Conservation (phyloP, 495 filamentous ascomycete species). For the Glutinoglossum americanum region DNA sequence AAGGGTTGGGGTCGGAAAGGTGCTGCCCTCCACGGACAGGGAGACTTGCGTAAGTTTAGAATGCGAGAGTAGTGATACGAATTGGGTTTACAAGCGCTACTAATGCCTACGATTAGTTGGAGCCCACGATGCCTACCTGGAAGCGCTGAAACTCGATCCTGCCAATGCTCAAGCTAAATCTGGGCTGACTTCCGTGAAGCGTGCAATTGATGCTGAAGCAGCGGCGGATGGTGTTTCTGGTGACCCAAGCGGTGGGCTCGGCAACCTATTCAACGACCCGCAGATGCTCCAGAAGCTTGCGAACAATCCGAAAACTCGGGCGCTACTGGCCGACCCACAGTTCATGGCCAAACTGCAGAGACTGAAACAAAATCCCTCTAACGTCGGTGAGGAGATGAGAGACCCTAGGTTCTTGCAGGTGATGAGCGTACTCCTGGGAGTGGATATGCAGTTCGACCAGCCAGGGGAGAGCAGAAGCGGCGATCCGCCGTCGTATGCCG, state of each 20-base stretch:
- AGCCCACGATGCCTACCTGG: conserved; percentile 73
- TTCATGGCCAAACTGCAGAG: conserved; percentile 83
- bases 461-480: conserved; percentile 25
- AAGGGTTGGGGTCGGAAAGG: conserved; percentile 90
- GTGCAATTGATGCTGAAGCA: conserved; percentile 70
- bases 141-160: conserved; percentile 78
- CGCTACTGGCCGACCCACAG: conserved; percentile 55
- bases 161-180: conserved; percentile 83
- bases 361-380: conserved; percentile 59
- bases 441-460: conserved; percentile 73
- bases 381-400: conserved; percentile 54
- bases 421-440: conserved; percentile 76
- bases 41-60: conserved; percentile 44
- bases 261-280: conserved; percentile 84
- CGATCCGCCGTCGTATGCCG: conserved; percentile 9
- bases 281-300: conserved; percentile 75
- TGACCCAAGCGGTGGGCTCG: conserved; percentile 55
- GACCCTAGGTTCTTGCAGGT: conserved; percentile 90
- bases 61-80: background rate
- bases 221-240: conserved; percentile 37
- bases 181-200: conserved; percentile 58
- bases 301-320: conserved; percentile 76
- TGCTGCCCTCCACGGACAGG: conserved; percentile 66
- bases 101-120: conserved; percentile 27
- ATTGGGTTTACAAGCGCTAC: conserved; percentile 4